A percentile compares a stretch with the other conserved stretches of the same genome.
These are phyloP conservation scores for Plasmodium coatneyi DNA, from an alignment of 169 alveolate genomes.

Conservation along the genomic window DNA sequence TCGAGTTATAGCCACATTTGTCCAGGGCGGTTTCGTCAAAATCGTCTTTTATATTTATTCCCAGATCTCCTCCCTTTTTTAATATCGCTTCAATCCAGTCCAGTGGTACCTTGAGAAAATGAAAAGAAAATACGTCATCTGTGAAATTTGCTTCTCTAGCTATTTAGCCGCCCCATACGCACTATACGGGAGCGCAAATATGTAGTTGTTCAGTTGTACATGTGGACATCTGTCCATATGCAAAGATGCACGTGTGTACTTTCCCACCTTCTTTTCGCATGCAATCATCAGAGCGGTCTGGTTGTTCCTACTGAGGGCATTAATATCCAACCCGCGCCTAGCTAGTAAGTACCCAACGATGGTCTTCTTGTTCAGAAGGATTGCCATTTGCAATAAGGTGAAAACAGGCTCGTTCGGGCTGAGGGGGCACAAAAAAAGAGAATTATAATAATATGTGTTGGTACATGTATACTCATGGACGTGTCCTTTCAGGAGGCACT, in stretches of 20 bases:
- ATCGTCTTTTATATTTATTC: conserved; percentile 66
- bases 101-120: conserved; percentile 44
- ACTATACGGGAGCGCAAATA: background rate
- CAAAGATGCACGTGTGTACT: background rate
- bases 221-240: background rate
- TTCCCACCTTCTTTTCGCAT: conserved; percentile 50
- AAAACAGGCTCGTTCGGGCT: conserved; percentile 68
- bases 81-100: conserved; percentile 74
- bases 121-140: background rate
- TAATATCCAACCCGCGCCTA: conserved; percentile 69
- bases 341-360: conserved; percentile 71
- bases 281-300: conserved; percentile 76
- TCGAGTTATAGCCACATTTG: conserved; percentile 48
- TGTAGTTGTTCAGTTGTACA: background rate
- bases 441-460: background rate
- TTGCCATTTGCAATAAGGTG: conserved; percentile 70
- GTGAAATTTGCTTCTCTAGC: background rate
- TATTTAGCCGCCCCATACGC: background rate
- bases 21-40: conserved; percentile 66
- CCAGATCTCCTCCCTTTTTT: conserved; percentile 72
- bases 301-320: conserved; percentile 64
- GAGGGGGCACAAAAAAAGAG: background rate
- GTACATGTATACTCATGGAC: background rate
- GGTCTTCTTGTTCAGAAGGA: conserved; percentile 40
- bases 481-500: background rate